Evolutionary conservation across 192 early-diverging fungal genomes (phyloP).

Genomic region (Coemansia javaensis): DNA sequence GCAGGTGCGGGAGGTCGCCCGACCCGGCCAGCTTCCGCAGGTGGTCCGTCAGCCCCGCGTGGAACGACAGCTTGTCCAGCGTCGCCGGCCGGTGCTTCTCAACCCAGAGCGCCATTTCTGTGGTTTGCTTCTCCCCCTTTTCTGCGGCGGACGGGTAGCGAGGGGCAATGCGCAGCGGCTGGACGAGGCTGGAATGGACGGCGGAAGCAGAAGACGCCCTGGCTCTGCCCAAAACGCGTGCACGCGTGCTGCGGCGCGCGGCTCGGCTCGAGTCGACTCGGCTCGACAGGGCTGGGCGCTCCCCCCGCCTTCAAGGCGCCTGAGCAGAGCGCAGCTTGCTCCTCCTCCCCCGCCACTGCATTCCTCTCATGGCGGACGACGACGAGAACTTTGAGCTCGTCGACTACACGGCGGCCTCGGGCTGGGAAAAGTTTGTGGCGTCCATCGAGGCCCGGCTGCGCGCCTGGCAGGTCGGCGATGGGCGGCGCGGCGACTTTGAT

Average conservation of each 20-base stretch:
- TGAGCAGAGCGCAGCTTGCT: neutral
- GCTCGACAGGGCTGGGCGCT: neutral
- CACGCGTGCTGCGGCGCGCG: neutral
- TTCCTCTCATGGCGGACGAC: constrained; percentile 27
- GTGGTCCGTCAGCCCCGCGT: constrained; percentile 66
- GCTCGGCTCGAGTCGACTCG: constrained; percentile 2
- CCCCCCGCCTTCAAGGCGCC: no score
- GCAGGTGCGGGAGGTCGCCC: constrained; percentile 89
- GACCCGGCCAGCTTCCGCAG: constrained; percentile 70
- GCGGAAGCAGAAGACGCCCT: no score
- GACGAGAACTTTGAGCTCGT: constrained; percentile 73
- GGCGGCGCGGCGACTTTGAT: constrained; percentile 49
- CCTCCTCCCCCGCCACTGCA: neutral
- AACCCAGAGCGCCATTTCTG: constrained; percentile 70
- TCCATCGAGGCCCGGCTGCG: constrained; percentile 57
- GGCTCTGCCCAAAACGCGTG: no score
- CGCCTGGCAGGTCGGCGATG: constrained; percentile 56
- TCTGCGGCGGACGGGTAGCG: neutral
- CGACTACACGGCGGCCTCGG: constrained; percentile 68
- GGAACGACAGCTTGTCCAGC: constrained; percentile 82
- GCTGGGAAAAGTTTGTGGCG: constrained; percentile 62
- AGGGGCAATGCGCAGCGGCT: no score
- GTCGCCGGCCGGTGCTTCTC: constrained; percentile 87
- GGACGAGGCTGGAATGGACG: no score
- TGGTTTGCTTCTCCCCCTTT: neutral